Evolutionary conservation across 306 rosid species (phyloP).

Genomic region (Abrus pulchellus): DNA sequence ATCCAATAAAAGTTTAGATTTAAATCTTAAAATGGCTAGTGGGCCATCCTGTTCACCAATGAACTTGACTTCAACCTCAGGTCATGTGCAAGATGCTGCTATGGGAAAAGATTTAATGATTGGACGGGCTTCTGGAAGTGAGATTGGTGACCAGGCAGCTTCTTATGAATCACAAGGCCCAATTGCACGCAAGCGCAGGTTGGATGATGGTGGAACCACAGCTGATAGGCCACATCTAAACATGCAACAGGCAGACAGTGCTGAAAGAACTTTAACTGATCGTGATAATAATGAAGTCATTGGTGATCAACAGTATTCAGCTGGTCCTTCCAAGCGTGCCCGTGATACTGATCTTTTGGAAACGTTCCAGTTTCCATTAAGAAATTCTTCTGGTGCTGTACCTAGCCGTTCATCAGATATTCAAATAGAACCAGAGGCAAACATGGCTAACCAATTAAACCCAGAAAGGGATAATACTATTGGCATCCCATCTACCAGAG

Average conservation of each 20-base stretch:
- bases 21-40: constrained; percentile 77
- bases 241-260: constrained; percentile 80
- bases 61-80: constrained; percentile 59
- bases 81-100: constrained; percentile 62
- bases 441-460: constrained; percentile 49
- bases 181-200: constrained; percentile 77
- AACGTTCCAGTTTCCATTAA: constrained; percentile 63
- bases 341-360: constrained; percentile 69
- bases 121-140: constrained; percentile 83
- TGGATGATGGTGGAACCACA: constrained; percentile 70
- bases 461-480: constrained; percentile 67
- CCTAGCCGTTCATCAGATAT: constrained; percentile 78
- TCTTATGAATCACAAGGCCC: constrained; percentile 93
- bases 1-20: constrained; percentile 65
- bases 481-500: constrained; percentile 73
- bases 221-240: constrained; percentile 14
- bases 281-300: constrained; percentile 83
- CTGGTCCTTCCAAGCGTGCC: constrained; percentile 83
- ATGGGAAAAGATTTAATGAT: constrained; percentile 79
- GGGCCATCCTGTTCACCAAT: constrained; percentile 65
- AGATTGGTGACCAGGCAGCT: constrained; percentile 82
- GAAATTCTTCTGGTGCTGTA: constrained; percentile 72
- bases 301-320: constrained; percentile 70
- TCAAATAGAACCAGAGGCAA: constrained; percentile 56
- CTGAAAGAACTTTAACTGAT: constrained; percentile 83